These are phyloP conservation scores for Penicillium sp. DNA, from an alignment of 2,329 filamentous ascomycete genomes.

Conservation along the genomic window DNA sequence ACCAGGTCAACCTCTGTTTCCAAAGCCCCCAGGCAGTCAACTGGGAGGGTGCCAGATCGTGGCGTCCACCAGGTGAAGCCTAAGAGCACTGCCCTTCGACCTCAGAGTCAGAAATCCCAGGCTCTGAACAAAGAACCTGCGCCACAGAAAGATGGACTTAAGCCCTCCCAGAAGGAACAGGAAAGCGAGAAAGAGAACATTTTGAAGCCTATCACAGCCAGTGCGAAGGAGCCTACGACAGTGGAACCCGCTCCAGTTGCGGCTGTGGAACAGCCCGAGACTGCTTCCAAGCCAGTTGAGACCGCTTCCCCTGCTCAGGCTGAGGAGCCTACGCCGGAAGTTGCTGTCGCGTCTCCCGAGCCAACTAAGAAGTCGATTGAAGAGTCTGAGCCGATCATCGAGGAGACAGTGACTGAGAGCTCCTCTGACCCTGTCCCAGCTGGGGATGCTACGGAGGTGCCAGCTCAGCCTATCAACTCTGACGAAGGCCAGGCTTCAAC, in stretches of 20 bases:
- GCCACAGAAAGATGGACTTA: conserved; percentile 3
- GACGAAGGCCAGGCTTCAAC: background rate
- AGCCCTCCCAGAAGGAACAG: conserved; percentile 2
- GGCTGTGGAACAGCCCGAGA: conserved; percentile 7
- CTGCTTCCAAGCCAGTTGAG: background rate
- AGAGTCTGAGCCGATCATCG: conserved; percentile 8
- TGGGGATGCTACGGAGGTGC: background rate
- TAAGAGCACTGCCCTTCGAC: conserved; percentile 15
- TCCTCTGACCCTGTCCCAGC: background rate
- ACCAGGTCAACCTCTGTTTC: conserved; percentile 28
- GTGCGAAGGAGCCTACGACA: conserved; percentile 8
- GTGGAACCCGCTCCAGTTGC: background rate
- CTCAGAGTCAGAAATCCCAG: conserved; percentile 24
- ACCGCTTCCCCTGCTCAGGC: background rate
- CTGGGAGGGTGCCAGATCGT: conserved; percentile 25
- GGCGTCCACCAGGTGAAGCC: conserved; percentile 14
- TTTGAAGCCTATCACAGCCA: conserved; percentile 4
- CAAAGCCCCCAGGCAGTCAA: conserved; percentile 23
- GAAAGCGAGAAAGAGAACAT: conserved; percentile 23
- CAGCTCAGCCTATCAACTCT: background rate
- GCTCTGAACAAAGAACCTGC: conserved; percentile 9
- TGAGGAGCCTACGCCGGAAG: background rate
- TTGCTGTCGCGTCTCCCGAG: background rate
- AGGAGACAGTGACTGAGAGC: conserved; percentile 4
- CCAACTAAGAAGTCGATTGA: conserved; percentile 2